Evolutionary conservation across 495 filamentous ascomycete species (phyloP).

Genomic region (Neurospora cerealis): DNA sequence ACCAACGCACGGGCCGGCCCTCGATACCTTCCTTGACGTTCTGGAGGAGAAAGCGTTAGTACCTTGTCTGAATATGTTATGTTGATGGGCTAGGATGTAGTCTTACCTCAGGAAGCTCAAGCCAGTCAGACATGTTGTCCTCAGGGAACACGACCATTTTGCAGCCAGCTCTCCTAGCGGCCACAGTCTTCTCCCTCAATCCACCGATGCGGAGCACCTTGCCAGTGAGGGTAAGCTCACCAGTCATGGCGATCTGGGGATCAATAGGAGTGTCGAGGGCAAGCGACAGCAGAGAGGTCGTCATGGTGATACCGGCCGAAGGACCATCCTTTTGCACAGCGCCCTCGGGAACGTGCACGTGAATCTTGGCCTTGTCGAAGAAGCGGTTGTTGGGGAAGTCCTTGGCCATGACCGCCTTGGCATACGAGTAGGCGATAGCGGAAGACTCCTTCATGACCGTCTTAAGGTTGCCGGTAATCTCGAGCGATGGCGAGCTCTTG

Average conservation of each 20-base stretch:
- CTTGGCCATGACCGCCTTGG: conserved; percentile 77
- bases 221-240: conserved; percentile 93
- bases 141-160: conserved; percentile 91
- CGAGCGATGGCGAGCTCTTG: conserved; percentile 64
- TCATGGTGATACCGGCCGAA: conserved; percentile 95
- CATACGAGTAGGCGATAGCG: conserved; percentile 88
- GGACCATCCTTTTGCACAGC: conserved; percentile 96
- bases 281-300: conserved; percentile 77
- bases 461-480: conserved; percentile 90
- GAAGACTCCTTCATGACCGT: conserved; percentile 98
- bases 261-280: conserved; percentile 69
- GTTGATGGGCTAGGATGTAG: neutral
- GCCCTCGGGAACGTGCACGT: conserved; percentile 95
- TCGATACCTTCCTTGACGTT: conserved; percentile 96
- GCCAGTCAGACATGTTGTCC: conserved; percentile 94
- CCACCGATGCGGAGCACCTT: conserved; percentile 96
- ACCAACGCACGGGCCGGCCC: conserved; percentile 85
- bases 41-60: conserved; percentile 41
- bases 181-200: conserved; percentile 96
- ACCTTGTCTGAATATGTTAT: neutral
- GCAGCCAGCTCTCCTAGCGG: conserved; percentile 84
- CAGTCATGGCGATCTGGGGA: conserved; percentile 93
- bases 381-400: conserved; percentile 83
- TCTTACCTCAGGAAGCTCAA: conserved; percentile 91
- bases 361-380: conserved; percentile 91